These are phyloP conservation scores for Ascochyta rabiei DNA, from an alignment of 2,329 filamentous ascomycete species.

Conservation along the genomic window DNA sequence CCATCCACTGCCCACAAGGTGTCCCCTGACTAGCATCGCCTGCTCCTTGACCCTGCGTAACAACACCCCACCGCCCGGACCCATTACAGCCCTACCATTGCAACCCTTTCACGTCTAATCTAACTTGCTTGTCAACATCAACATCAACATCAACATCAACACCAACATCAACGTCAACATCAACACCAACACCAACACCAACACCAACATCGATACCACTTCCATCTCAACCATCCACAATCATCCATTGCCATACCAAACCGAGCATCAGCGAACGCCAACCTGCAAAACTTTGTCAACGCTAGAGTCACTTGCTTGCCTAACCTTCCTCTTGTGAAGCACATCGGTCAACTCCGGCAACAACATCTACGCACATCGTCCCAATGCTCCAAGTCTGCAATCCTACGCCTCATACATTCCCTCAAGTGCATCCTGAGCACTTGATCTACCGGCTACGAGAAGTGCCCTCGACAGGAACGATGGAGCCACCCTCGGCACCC, in stretches of 20 bases:
- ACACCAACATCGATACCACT: background rate
- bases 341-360: slow-evolving; percentile 35
- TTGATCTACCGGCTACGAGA: slow-evolving; percentile 30
- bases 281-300: slow-evolving; percentile 1
- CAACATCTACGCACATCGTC: slow-evolving; percentile 17
- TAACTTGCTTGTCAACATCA: background rate
- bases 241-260: background rate
- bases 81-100: slow-evolving; percentile 11
- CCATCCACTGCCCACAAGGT: slow-evolving; percentile 7
- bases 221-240: background rate
- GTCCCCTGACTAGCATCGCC: slow-evolving; percentile 15
- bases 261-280: background rate
- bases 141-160: background rate
- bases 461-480: slow-evolving; percentile 24
- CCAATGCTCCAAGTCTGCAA: slow-evolving; percentile 46
- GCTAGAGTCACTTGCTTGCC: background rate
- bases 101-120: slow-evolving; percentile 1
- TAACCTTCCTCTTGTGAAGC: background rate
- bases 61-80: slow-evolving; percentile 11
- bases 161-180: background rate
- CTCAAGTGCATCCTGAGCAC: slow-evolving; percentile 39
- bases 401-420: slow-evolving; percentile 34
- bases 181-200: background rate
- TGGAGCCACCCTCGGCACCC: slow-evolving; percentile 47
- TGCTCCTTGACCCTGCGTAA: slow-evolving; percentile 15